These are phyloP conservation scores for Camellia oleifera DNA, from an alignment of 179 eudicot species.

Conservation along the genomic window DNA sequence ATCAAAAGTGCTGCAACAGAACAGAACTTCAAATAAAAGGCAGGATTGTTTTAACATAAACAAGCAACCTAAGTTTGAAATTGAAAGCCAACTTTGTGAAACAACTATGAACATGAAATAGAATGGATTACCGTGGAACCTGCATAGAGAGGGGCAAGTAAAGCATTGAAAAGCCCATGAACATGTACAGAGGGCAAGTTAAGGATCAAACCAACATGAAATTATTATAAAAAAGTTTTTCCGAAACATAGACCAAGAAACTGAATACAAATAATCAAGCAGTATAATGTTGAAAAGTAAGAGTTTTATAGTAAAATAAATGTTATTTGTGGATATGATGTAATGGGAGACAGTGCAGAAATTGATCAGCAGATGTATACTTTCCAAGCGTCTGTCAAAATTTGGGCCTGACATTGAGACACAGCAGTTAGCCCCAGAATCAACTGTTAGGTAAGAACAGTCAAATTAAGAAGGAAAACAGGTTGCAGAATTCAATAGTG, in stretches of 20 bases:
- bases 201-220: constrained; percentile 42
- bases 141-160: constrained; percentile 92
- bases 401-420: constrained; percentile 72
- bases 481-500: not conserved
- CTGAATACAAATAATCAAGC: not conserved
- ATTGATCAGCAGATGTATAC: constrained; percentile 76
- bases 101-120: not conserved
- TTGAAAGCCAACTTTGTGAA: not conserved
- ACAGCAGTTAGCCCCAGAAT: not conserved
- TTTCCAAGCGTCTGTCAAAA: constrained; percentile 83
- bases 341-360: constrained; percentile 90
- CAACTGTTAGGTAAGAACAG: not conserved
- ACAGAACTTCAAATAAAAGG: not conserved
- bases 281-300: not conserved
- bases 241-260: constrained; percentile 6
- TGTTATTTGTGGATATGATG: constrained; percentile 79
- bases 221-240: not conserved
- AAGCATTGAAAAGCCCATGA: constrained; percentile 95
- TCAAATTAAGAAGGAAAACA: not conserved
- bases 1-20: constrained; percentile 10
- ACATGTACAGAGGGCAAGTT: constrained; percentile 65
- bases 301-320: not conserved
- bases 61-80: not conserved
- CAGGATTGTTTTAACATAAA: not conserved
- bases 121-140: constrained; percentile 67